Conservation (phyloP, 2,329 filamentous ascomycete genomes). For the Xylaria sp. region DNA sequence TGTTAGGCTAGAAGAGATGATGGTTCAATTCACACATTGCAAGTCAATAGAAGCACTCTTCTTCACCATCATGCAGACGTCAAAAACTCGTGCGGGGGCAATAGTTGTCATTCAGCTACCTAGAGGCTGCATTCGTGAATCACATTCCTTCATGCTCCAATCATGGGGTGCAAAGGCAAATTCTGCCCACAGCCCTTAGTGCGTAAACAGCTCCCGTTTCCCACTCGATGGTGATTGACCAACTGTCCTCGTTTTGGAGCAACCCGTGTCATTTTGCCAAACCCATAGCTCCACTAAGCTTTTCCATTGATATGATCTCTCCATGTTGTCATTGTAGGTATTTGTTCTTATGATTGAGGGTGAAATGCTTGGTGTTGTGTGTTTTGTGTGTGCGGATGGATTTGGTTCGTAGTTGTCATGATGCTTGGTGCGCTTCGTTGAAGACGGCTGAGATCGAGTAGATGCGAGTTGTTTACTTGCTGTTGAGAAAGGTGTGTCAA, state of each 20-base stretch:
- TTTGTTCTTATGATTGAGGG: constrained; percentile 20
- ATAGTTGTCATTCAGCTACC: constrained; percentile 44
- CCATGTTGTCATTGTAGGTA: constrained; percentile 17
- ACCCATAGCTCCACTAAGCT: constrained; percentile 45
- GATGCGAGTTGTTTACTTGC: constrained; percentile 58
- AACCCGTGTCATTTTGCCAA: constrained; percentile 50
- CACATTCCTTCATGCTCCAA: constrained; percentile 35
- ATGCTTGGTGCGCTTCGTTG: constrained; percentile 46
- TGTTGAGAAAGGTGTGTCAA: constrained; percentile 39
- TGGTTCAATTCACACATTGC: not conserved
- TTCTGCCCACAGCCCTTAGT: constrained; percentile 37
- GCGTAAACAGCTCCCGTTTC: constrained; percentile 45
- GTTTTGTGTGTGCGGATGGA: constrained; percentile 50
- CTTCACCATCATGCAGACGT: not conserved
- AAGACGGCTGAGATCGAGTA: constrained; percentile 55
- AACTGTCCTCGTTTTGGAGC: constrained; percentile 46
- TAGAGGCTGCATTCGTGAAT: constrained; percentile 41
- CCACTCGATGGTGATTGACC: constrained; percentile 50
- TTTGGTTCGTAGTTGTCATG: constrained; percentile 52
- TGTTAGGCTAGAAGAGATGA: not conserved
- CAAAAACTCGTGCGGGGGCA: constrained; percentile 27
- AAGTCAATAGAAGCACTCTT: not conserved
- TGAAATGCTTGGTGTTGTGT: constrained; percentile 32
- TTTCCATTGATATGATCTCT: constrained; percentile 23
- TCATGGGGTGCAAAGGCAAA: constrained; percentile 38